Base-by-base conservation (phyloP, 2,329 filamentous ascomycete species). In the Corynespora cassiicola region DNA sequence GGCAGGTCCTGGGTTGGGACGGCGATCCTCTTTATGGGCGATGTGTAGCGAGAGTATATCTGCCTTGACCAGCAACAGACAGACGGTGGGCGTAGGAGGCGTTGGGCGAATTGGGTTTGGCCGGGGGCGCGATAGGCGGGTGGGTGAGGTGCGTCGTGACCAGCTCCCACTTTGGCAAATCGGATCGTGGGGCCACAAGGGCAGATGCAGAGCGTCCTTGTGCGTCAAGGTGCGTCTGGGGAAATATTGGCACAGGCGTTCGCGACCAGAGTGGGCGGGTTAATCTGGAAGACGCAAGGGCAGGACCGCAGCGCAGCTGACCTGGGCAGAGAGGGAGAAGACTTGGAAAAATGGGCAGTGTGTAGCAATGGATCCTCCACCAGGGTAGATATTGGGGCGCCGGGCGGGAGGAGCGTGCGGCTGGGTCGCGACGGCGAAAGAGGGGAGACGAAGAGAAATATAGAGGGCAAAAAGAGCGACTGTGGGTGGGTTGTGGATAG, bases 21-120 rank as follows among this genome's bases (percentile, higher is more conserved):
- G n/a, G n/a, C 30, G 51, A 52, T 45, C 31, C 48, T 42, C 45
- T 54, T 56, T 55, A 54, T 47, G 45, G 41, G 34, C 44, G 58
- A 49, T 56, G 57, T 56, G 51, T 50, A 65, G 48, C 29, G 58
- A 59, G 44, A 46, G 55, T n/a, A 38, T 56, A 53, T 62, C 61
- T 65, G 62, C 56, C 58, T 64, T 66, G 64, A 46, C 64, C 64
- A 65, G 64, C 64, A 66, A 65, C 46, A 55, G 55, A 65, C 63
- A 65, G 62, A 62, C 41, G 39, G 33, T 36, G 43, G 31, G 35
- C 31, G 27, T 33, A 17, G 12, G 39, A 47, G 39, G 25, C 26
- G 46, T 42, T 24, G 34, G 50, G 38, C 22, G 32, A 31, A 24
- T 19, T 22, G 23, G 31, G 42, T 33, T 32, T 23, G 33, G 18